Evolutionary conservation across 805 yeast genomes (phyloP).

Genomic region (Crinitomyces ghanaensis): DNA sequence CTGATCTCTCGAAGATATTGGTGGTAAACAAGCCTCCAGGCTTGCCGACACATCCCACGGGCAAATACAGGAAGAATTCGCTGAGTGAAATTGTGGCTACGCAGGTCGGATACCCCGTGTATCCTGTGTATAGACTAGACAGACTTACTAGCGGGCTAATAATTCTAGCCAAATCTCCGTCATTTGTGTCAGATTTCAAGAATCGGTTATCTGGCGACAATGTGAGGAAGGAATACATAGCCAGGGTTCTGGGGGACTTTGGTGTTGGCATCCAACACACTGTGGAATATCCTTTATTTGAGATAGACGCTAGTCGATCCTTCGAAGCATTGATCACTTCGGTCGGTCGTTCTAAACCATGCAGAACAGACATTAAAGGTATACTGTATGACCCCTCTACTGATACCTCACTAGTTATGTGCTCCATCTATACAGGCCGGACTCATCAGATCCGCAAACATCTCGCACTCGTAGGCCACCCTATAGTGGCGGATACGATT

Average conservation of each 20-base stretch:
- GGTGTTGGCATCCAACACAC: constrained; percentile 37
- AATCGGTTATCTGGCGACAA: constrained; percentile 46
- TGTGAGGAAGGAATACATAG: constrained; percentile 68
- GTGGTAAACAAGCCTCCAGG: constrained; percentile 93
- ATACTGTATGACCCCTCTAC: constrained; percentile 40
- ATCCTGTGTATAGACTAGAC: constrained; percentile 72
- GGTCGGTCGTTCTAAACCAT: constrained; percentile 34
- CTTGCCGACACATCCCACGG: constrained; percentile 93
- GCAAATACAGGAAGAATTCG: constrained; percentile 67
- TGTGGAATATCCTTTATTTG: constrained; percentile 52
- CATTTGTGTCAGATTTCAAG: constrained; percentile 56
- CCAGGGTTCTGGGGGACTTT: constrained; percentile 71
- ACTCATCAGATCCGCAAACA: constrained; percentile 94
- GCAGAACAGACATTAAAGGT: constrained; percentile 52
- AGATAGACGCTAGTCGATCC: constrained; percentile 55
- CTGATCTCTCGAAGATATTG: constrained; percentile 62
- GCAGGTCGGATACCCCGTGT: constrained; percentile 49
- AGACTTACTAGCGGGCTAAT: constrained; percentile 76
- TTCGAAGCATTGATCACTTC: constrained; percentile 19
- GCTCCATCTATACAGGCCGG: constrained; percentile 81
- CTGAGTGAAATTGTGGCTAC: constrained; percentile 63
- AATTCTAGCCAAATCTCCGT: constrained; percentile 65
- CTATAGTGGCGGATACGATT: constrained; percentile 83
- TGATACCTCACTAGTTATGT: constrained; percentile 52
- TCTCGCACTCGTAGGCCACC: constrained; percentile 68